Evolutionary conservation across 2,329 filamentous ascomycete species (phyloP).

Genomic region (Exophiala aquamarina): DNA sequence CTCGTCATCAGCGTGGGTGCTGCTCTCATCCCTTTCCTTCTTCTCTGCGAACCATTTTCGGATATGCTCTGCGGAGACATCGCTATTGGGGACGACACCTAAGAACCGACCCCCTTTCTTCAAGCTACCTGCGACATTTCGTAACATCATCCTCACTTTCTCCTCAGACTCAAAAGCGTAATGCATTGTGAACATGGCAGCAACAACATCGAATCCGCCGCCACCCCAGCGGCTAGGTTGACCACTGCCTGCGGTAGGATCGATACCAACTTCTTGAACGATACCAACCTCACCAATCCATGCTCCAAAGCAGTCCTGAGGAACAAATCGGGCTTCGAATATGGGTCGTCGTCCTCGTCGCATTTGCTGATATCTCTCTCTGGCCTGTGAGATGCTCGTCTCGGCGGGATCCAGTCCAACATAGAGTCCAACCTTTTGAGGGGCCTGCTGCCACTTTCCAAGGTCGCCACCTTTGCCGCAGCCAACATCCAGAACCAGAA

Average conservation of each 20-base stretch:
- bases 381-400: slow-evolving; percentile 85
- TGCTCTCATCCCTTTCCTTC: slow-evolving; percentile 33
- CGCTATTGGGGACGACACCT: slow-evolving; percentile 94
- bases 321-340: slow-evolving; percentile 83
- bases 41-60: slow-evolving; percentile 67
- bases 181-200: slow-evolving; percentile 99
- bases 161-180: slow-evolving; percentile 94
- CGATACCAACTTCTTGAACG: slow-evolving; percentile 83
- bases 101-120: slow-evolving; percentile 95
- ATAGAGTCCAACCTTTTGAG: slow-evolving; percentile 88
- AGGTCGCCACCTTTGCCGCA: slow-evolving; percentile 96
- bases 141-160: slow-evolving; percentile 87
- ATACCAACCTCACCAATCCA: slow-evolving; percentile 79
- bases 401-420: slow-evolving; percentile 93
- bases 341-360: slow-evolving; percentile 58
- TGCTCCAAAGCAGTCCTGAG: slow-evolving; percentile 90
- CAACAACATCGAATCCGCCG: slow-evolving; percentile 91
- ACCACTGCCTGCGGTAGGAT: slow-evolving; percentile 62
- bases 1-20: slow-evolving; percentile 9
- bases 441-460: slow-evolving; percentile 92
- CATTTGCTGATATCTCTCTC: slow-evolving; percentile 79
- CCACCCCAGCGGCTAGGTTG: slow-evolving; percentile 64
- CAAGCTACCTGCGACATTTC: slow-evolving; percentile 83
- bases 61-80: slow-evolving; percentile 80
- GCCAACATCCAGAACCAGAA: slow-evolving; percentile 88